phyloP scores from a whole-genome alignment of 768 basidiomycete species.

The Cystobasidium onofrii region DNA sequence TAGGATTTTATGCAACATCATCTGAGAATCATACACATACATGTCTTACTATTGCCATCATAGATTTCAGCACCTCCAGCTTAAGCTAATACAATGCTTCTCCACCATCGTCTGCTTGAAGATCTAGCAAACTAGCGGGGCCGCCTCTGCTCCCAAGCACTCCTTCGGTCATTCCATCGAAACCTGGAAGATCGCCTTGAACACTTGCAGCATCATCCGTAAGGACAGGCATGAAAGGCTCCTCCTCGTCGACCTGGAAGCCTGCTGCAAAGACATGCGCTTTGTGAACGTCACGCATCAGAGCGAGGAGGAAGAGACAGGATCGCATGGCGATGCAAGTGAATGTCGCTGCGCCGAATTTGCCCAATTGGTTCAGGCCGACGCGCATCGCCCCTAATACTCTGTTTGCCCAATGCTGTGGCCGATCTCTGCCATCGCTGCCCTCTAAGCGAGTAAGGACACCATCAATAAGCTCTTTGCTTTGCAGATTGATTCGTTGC shows the following conservation, averaged over 20 bases:
- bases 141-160: background rate
- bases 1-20: too few relatives aligned
- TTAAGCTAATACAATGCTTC: background rate
- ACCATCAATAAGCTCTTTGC: slow-evolving; percentile 30
- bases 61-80: too few relatives aligned
- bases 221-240: slow-evolving; percentile 23
- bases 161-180: background rate
- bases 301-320: background rate
- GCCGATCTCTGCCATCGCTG: slow-evolving; percentile 4
- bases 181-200: background rate
- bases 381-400: slow-evolving; percentile 18
- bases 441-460: slow-evolving; percentile 13
- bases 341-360: slow-evolving; percentile 29
- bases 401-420: slow-evolving; percentile 20
- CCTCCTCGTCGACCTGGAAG: background rate
- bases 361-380: slow-evolving; percentile 13
- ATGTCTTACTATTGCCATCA: too few relatives aligned
- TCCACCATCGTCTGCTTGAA: background rate
- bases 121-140: background rate
- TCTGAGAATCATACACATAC: too few relatives aligned
- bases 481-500: slow-evolving; percentile 23
- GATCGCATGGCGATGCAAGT: slow-evolving; percentile 15
- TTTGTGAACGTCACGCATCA: slow-evolving; percentile 19
- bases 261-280: background rate
- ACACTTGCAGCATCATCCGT: background rate